A percentile compares a stretch with the other conserved stretches of the same genome.
Evolutionary conservation across 2,329 filamentous ascomycete species (phyloP).

Genomic region (Alternaria panax): DNA sequence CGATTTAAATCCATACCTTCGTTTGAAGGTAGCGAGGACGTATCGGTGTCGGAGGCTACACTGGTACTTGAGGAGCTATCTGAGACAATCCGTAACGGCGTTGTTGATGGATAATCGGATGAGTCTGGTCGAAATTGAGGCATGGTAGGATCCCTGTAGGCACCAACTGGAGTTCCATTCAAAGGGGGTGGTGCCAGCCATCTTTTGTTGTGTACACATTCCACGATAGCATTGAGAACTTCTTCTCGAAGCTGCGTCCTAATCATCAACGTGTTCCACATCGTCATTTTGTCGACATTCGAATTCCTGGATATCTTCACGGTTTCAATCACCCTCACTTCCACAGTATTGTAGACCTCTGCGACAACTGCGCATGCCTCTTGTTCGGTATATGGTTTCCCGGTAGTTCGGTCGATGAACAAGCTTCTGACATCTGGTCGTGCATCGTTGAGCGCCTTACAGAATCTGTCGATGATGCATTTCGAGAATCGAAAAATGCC

Average conservation of each 20-base stretch:
- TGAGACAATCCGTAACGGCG: not conserved
- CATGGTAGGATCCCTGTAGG: slow-evolving; percentile 65
- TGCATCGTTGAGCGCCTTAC: slow-evolving; percentile 17
- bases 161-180: not conserved
- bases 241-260: slow-evolving; percentile 32
- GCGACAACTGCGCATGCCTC: slow-evolving; percentile 15
- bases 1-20: not conserved
- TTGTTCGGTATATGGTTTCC: slow-evolving; percentile 6
- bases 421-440: slow-evolving; percentile 9
- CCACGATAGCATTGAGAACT: slow-evolving; percentile 22
- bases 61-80: not conserved
- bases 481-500: slow-evolving; percentile 41
- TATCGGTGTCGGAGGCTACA: slow-evolving; percentile 10
- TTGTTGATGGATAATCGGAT: slow-evolving; percentile 7
- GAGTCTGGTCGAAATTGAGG: slow-evolving; percentile 73
- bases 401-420: slow-evolving; percentile 14
- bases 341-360: slow-evolving; percentile 22
- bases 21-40: slow-evolving; percentile 1
- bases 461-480: slow-evolving; percentile 32
- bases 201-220: slow-evolving; percentile 18
- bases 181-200: slow-evolving; percentile 22
- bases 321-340: slow-evolving; percentile 22
- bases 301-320: slow-evolving; percentile 17
- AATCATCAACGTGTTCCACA: slow-evolving; percentile 38
- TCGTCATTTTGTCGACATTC: slow-evolving; percentile 18